Evolutionary conservation across 768 basidiomycete genomes (phyloP).

Genomic region (Tylopilus subfusipes): DNA sequence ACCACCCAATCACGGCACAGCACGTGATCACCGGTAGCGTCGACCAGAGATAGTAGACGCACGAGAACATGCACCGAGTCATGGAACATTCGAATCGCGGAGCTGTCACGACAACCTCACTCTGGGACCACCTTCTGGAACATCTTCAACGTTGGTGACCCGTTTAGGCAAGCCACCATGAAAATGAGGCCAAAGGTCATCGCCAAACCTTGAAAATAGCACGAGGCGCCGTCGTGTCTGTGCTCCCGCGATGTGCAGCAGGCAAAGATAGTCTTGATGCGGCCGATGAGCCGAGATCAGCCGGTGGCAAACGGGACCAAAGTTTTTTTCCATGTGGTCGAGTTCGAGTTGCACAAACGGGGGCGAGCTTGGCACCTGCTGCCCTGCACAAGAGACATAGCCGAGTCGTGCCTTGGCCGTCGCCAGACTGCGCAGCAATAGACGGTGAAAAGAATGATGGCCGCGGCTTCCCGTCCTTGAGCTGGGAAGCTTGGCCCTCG

Average conservation of each 20-base stretch:
- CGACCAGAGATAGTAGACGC: neutral
- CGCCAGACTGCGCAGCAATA: neutral
- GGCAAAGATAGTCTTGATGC: neutral
- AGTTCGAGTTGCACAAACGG: too few relatives aligned
- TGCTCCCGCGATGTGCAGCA: neutral
- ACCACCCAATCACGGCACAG: conserved; percentile 17
- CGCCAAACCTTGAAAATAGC: neutral
- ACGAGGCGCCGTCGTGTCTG: too few relatives aligned
- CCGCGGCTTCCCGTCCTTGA: neutral
- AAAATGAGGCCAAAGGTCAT: too few relatives aligned
- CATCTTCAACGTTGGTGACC: too few relatives aligned
- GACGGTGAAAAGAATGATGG: neutral
- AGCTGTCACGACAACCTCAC: too few relatives aligned
- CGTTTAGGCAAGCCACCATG: too few relatives aligned
- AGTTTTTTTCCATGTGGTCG: too few relatives aligned
- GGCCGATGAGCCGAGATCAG: too few relatives aligned
- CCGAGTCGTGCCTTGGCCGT: neutral
- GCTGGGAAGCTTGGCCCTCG: too few relatives aligned
- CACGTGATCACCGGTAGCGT: conserved; percentile 23
- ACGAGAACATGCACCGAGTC: neutral
- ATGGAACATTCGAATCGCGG: neutral
- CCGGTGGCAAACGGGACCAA: too few relatives aligned
- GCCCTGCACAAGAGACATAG: neutral
- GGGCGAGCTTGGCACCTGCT: neutral
- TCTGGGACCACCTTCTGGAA: too few relatives aligned